phyloP scores from a whole-genome alignment of 23 red algal species.

The Pyropia haitanensis region DNA sequence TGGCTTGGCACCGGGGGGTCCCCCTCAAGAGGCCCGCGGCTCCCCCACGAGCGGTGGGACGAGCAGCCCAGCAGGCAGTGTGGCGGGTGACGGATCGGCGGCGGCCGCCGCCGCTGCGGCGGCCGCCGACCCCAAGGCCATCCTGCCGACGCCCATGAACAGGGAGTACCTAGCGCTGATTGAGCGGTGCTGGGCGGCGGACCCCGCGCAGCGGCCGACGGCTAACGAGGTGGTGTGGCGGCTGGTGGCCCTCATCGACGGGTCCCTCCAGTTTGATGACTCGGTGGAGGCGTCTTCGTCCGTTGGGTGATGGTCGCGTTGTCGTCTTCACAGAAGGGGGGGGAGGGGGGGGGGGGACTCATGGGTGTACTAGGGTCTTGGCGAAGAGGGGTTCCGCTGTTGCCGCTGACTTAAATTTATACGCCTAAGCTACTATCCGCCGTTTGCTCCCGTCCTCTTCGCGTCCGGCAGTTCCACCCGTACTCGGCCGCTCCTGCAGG shows the following conservation, averaged over 20 bases:
- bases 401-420: no score
- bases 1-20: neutral
- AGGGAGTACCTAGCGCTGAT: constrained; percentile 38
- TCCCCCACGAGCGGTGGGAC: neutral
- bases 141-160: constrained; percentile 2
- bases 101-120: neutral
- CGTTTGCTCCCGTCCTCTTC: no score
- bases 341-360: no score
- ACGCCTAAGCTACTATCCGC: no score
- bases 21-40: neutral
- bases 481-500: no score
- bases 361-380: no score
- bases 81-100: neutral
- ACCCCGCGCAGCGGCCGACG: constrained; percentile 24
- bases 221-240: constrained; percentile 41
- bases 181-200: constrained; percentile 33
- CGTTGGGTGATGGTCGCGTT: no score
- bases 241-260: constrained; percentile 37
- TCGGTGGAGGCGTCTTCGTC: no score
- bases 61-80: neutral
- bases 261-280: neutral
- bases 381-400: no score
- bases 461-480: no score
- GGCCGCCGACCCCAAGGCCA: neutral
- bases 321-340: no score